A percentile compares a stretch with the other conserved stretches of the same genome.
Evolutionary conservation across 2,329 filamentous ascomycete genomes (phyloP).

Genomic region (Aspergillus sergii): DNA sequence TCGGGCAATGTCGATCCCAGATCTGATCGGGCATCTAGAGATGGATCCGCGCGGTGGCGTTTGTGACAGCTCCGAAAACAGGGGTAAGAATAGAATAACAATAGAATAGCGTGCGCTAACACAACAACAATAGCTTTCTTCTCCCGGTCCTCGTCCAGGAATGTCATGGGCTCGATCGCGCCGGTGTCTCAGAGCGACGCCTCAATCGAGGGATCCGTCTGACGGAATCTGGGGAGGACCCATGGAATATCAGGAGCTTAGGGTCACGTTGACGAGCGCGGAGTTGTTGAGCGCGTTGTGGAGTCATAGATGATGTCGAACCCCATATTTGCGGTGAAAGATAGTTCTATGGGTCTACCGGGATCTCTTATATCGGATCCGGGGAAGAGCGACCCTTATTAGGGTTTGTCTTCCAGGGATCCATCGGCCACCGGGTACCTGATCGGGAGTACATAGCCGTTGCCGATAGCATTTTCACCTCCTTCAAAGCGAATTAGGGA

Average conservation of each 20-base stretch:
- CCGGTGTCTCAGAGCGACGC: background rate
- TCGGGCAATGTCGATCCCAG: background rate
- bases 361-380: background rate
- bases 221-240: background rate
- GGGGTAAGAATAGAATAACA: background rate
- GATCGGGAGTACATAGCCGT: background rate
- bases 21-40: background rate
- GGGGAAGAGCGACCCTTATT: background rate
- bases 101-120: background rate
- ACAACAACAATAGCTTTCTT: background rate
- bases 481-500: background rate
- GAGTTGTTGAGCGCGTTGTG: background rate
- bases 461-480: background rate
- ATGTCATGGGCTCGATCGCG: background rate
- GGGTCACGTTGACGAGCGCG: slow-evolving; percentile 3
- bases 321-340: background rate
- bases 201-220: background rate
- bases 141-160: background rate
- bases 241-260: background rate
- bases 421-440: background rate
- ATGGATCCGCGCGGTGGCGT: background rate
- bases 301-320: background rate
- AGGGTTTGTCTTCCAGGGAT: background rate
- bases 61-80: slow-evolving; percentile 7
- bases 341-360: background rate